Conservation (phyloP, 768 basidiomycete species). For the Suillus placidus region DNA sequence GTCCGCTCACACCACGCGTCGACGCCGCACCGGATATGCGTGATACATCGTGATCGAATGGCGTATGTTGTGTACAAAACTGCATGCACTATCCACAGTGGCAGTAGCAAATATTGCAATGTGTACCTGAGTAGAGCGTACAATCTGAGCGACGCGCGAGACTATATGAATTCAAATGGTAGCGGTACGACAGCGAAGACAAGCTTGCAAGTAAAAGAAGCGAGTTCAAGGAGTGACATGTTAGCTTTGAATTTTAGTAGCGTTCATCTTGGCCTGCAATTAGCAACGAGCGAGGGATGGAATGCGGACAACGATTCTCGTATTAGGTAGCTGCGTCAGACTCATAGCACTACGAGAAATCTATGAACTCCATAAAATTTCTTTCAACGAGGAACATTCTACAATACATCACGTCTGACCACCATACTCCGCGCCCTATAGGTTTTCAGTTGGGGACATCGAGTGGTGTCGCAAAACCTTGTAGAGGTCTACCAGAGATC, state of each 20-base stretch:
- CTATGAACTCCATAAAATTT: neutral
- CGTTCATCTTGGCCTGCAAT: neutral
- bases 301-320: neutral
- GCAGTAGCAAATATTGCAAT: neutral
- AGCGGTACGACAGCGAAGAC: neutral
- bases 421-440: neutral
- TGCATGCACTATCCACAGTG: neutral
- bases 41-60: neutral
- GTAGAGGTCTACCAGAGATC: constrained; percentile 16
- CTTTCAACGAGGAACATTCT: neutral
- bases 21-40: neutral
- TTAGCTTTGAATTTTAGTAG: too few species aligned
- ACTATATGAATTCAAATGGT: neutral
- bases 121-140: neutral
- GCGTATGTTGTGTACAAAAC: too few species aligned
- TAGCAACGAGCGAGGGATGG: neutral
- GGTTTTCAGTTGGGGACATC: neutral
- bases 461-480: neutral
- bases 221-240: neutral
- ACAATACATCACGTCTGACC: neutral
- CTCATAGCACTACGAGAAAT: neutral
- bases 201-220: neutral
- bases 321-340: neutral
- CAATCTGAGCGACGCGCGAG: neutral
- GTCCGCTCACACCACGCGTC: neutral